Evolutionary conservation across 179 eudicot species (phyloP).

Genomic region (Monotropa hypopitys): DNA sequence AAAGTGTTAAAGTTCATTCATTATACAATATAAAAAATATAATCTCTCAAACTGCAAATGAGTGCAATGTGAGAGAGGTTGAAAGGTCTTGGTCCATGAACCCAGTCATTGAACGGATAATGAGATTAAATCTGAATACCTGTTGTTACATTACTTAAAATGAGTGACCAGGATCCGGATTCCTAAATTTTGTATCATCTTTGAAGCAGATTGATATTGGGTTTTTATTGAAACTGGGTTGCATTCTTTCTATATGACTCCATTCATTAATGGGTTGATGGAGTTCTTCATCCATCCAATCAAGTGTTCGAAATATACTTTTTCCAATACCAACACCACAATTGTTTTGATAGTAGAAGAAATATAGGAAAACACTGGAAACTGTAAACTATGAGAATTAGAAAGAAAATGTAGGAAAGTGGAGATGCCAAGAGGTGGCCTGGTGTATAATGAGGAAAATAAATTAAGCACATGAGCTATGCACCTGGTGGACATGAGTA

Average conservation of each 20-base stretch:
- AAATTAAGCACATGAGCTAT: too few relatives aligned
- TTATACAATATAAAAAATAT: too few relatives aligned
- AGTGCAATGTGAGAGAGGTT: slow-evolving; percentile 60
- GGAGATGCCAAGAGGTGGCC: neutral
- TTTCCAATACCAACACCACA: slow-evolving; percentile 73
- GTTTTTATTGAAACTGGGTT: slow-evolving; percentile 43
- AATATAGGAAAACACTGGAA: slow-evolving; percentile 14
- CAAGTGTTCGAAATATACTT: slow-evolving; percentile 85
- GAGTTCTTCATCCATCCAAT: slow-evolving; percentile 88
- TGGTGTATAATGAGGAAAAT: too few relatives aligned
- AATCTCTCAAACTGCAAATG: too few relatives aligned
- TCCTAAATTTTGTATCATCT: slow-evolving; percentile 63
- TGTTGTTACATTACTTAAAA: slow-evolving; percentile 65
- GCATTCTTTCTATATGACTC: slow-evolving; percentile 72
- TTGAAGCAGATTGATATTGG: slow-evolving; percentile 39
- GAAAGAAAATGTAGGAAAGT: slow-evolving; percentile 19
- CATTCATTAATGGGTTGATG: slow-evolving; percentile 57
- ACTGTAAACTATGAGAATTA: slow-evolving; percentile 21
- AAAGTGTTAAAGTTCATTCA: too few relatives aligned
- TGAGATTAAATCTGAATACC: slow-evolving; percentile 47
- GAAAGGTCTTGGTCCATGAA: slow-evolving; percentile 66
- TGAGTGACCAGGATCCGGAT: slow-evolving; percentile 89
- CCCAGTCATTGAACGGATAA: slow-evolving; percentile 61
- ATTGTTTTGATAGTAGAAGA: slow-evolving; percentile 74
- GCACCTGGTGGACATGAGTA: too few relatives aligned